A percentile compares a stretch with the other conserved stretches of the same genome.
These are phyloP conservation scores for Syzygium aqueum DNA, from an alignment of 345 rosid genomes.

Conservation along the genomic window DNA sequence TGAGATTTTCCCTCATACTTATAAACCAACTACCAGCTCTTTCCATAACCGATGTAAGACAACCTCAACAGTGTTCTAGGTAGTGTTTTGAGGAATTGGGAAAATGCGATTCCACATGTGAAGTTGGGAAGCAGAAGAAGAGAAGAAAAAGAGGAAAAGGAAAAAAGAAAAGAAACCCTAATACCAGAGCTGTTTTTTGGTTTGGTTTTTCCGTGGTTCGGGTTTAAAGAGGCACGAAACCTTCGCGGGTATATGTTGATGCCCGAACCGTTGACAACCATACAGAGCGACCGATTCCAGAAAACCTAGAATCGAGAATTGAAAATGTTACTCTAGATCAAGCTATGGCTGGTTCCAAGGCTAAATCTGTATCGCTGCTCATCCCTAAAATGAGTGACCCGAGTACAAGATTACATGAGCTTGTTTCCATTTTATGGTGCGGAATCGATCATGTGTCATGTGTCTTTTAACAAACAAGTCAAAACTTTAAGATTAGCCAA, in stretches of 20 bases:
- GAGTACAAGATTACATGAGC: neutral
- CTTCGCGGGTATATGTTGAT: no score
- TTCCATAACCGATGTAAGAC: no score
- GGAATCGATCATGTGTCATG: neutral
- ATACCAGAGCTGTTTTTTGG: no score
- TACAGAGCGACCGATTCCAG: neutral
- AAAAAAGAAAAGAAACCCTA: neutral
- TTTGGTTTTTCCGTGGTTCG: no score
- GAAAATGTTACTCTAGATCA: no score
- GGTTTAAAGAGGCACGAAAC: no score
- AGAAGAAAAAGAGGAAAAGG: no score
- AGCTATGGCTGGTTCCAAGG: neutral
- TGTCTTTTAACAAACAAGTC: neutral
- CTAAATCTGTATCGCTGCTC: neutral
- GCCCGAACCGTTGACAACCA: no score
- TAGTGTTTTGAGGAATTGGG: neutral
- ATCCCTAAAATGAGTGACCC: neutral
- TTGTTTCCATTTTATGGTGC: neutral
- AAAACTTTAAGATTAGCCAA: neutral
- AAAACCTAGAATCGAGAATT: no score
- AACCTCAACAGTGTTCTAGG: no score
- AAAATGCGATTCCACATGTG: neutral
- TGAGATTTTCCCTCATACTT: no score
- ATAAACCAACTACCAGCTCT: no score
- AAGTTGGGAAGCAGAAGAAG: neutral